Percentiles rank a stretch among this genome's conserved stretches.
Evolutionary conservation across 139 green algal species (phyloP).

Genomic region (Chlamydomonas eustigma): DNA sequence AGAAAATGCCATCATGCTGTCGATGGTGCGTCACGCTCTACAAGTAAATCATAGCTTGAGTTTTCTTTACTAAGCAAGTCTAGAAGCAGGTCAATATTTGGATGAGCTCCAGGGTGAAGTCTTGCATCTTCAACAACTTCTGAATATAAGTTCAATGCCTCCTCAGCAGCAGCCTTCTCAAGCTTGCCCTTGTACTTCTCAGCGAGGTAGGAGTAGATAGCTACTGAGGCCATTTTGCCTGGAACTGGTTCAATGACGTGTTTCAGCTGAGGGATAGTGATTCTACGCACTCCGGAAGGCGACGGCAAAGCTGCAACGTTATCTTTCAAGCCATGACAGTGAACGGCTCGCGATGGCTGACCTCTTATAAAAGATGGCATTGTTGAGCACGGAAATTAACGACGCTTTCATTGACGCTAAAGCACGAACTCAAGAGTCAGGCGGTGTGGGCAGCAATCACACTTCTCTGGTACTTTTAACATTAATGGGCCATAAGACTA

Average conservation of each 20-base stretch:
- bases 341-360: not conserved
- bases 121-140: slow-evolving; percentile 4
- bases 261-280: slow-evolving; percentile 4
- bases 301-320: not conserved
- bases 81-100: slow-evolving; percentile 17
- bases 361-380: too few species aligned
- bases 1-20: too few species aligned
- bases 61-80: too few species aligned
- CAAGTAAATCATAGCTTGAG: too few species aligned
- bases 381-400: too few species aligned
- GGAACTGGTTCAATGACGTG: not conserved
- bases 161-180: not conserved
- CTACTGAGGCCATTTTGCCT: slow-evolving; percentile 10
- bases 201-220: slow-evolving; percentile 7
- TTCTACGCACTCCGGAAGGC: not conserved
- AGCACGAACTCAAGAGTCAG: too few species aligned
- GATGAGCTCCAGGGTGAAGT: not conserved
- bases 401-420: too few species aligned
- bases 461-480: too few species aligned
- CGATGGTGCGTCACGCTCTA: too few species aligned
- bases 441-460: too few species aligned
- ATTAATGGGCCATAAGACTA: too few species aligned
- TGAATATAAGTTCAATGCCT: not conserved
- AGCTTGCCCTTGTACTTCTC: not conserved
- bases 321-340: slow-evolving; percentile 1